phyloP scores from a whole-genome alignment of 495 filamentous ascomycete genomes.

The Talaromyces borbonicus region DNA sequence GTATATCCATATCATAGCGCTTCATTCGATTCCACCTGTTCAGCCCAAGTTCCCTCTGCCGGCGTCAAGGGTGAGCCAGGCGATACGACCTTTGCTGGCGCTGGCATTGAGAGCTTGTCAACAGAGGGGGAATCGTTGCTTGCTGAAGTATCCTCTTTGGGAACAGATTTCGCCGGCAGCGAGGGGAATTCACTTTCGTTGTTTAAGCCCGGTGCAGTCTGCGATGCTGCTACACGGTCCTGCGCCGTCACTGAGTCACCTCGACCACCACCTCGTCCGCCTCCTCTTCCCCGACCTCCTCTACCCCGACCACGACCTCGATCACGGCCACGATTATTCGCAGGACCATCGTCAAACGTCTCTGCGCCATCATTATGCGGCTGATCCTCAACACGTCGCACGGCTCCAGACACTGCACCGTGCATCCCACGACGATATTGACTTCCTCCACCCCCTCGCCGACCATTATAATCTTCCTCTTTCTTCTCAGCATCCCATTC shows the following conservation, averaged over 20 bases:
- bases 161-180: conserved; percentile 18
- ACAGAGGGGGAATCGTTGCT: not conserved
- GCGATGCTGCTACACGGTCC: conserved; percentile 11
- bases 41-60: conserved; percentile 19
- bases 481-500: conserved; percentile 74
- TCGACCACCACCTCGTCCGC: conserved; percentile 18
- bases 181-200: conserved; percentile 35
- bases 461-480: conserved; percentile 47
- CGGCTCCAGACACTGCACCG: conserved; percentile 43
- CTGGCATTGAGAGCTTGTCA: not conserved
- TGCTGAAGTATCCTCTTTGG: not conserved
- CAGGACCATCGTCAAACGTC: not conserved
- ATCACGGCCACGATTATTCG: conserved; percentile 9
- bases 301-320: conserved; percentile 21
- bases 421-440: conserved; percentile 46
- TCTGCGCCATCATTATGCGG: conserved; percentile 18
- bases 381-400: conserved; percentile 22
- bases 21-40: conserved; percentile 18
- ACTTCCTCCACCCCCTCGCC: conserved; percentile 33
- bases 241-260: conserved; percentile 11
- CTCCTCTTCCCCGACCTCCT: conserved; percentile 17
- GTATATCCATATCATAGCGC: too few relatives aligned
- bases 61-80: conserved; percentile 15
- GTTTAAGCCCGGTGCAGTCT: conserved; percentile 17
- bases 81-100: not conserved